Evolutionary conservation across 495 filamentous ascomycete species (phyloP), one percentile per base, ranked within the genome.

Genomic region (Penicillium dipodomyicola): DNA sequence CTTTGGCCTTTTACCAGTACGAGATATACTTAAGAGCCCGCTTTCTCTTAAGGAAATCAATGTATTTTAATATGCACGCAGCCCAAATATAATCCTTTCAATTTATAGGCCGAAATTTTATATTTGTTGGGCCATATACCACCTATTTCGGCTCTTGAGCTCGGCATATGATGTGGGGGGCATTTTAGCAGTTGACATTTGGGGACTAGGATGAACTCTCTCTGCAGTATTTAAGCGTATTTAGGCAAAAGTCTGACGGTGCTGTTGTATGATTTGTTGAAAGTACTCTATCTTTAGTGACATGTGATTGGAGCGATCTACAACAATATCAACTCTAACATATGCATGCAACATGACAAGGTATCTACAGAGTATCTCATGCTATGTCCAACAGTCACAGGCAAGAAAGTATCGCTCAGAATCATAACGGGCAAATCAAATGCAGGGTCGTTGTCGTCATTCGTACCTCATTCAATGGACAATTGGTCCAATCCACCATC

Each of bases 81-180:
- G 25, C 44, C 15, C 44, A 7, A 47, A 29, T 8, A 29, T 29
- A n/a, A 29, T 27, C 14, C 27, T 47, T 25, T 25, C 20, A 44
- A 25, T 25, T 4, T 22, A 29, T 27, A 15, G 11, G 23, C 43
- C 43, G 10, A 27, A 27, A 30, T 15, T 23, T 17, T 35, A 49
- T 33, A 41, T 19, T 29, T 42, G 37, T 27, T 41, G 49, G 20
- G 14, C 49, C 32, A 11, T 23, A 49, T 49, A 19, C 49, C n/a
- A 15, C 33, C 35, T 30, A 8, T 30, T 49, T 23, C 44, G 52
- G 22, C 22, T 7, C 22, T 27, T 19, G 20, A 50, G n/a, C 14
- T 35, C 15, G 40, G 43, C 54, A 49, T 56, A 44, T 56, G 54
- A 56, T 33, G 54, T 44, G 27, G 52, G 33, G 30, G 30, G 17